Percentiles rank a stretch among this genome's conserved stretches.
phyloP scores from a whole-genome alignment of 2,329 filamentous ascomycete species.

The Colletotrichum liaoningense region DNA sequence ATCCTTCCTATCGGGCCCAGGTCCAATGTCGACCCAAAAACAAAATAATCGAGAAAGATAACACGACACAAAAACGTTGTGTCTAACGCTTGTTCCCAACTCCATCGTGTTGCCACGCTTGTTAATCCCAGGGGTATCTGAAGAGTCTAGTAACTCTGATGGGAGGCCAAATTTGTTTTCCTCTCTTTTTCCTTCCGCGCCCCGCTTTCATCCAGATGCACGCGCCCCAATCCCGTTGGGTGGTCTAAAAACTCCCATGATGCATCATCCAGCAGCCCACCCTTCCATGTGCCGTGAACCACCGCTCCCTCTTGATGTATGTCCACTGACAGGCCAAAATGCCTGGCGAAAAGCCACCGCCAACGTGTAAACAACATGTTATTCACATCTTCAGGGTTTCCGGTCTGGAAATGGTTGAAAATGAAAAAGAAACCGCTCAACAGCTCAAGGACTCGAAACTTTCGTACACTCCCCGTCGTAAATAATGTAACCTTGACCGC shows the following conservation, averaged over 20 bases:
- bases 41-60: background rate
- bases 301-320: background rate
- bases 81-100: slow-evolving; percentile 22
- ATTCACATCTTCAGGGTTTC: background rate
- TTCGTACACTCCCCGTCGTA: slow-evolving; percentile 32
- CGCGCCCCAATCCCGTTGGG: background rate
- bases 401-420: background rate
- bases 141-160: slow-evolving; percentile 40
- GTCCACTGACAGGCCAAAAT: background rate
- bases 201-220: background rate
- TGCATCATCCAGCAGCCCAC: background rate
- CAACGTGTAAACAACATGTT: slow-evolving; percentile 8
- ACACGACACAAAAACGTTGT: background rate
- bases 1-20: slow-evolving; percentile 33
- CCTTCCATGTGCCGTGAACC: background rate
- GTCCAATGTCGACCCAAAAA: background rate
- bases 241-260: slow-evolving; percentile 29
- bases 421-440: slow-evolving; percentile 22
- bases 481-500: slow-evolving; percentile 4
- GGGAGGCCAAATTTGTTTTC: slow-evolving; percentile 16
- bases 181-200: background rate
- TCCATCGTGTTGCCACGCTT: slow-evolving; percentile 18
- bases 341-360: background rate
- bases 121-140: slow-evolving; percentile 8
- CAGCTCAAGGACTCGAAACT: background rate